These are phyloP conservation scores for Zizania latifolia DNA, from an alignment of 176 grass and related monocot species.

Conservation along the genomic window DNA sequence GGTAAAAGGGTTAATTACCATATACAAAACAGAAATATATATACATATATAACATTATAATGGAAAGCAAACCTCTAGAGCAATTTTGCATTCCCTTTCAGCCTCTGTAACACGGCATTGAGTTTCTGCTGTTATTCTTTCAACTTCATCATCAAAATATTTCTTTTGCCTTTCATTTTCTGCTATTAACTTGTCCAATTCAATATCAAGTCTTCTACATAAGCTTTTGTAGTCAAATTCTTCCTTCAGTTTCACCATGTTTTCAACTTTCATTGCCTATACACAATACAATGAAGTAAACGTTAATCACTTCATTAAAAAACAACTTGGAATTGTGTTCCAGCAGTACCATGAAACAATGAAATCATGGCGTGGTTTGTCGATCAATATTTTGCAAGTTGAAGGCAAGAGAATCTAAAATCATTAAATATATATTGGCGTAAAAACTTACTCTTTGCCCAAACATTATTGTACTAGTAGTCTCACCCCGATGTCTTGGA, in stretches of 20 bases:
- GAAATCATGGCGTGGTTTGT: constrained; percentile 1
- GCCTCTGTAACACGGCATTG: constrained; percentile 65
- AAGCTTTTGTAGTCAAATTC: constrained; percentile 99
- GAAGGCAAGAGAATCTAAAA: not conserved
- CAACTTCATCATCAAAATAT: constrained; percentile 87
- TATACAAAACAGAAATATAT: constrained; percentile 8
- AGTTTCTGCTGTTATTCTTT: constrained; percentile 81
- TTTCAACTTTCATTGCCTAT: constrained; percentile 99
- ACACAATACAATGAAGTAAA: constrained; percentile 22
- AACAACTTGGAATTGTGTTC: not conserved
- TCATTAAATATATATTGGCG: not conserved
- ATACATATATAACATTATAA: not conserved
- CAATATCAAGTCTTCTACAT: constrained; percentile 92
- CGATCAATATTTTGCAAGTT: not conserved
- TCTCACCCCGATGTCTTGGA: constrained; percentile 93
- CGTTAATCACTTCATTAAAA: not conserved
- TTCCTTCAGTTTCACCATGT: constrained; percentile 99
- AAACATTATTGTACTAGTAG: constrained; percentile 99
- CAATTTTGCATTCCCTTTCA: constrained; percentile 59
- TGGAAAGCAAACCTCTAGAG: constrained; percentile 67
- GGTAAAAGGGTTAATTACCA: not conserved
- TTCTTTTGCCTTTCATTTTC: constrained; percentile 95
- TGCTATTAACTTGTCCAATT: constrained; percentile 84
- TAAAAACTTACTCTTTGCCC: constrained; percentile 83
- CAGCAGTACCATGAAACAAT: not conserved